Evolutionary conservation across 352 stramenopile species (phyloP).

Genomic region (Pythium oligandrum): DNA sequence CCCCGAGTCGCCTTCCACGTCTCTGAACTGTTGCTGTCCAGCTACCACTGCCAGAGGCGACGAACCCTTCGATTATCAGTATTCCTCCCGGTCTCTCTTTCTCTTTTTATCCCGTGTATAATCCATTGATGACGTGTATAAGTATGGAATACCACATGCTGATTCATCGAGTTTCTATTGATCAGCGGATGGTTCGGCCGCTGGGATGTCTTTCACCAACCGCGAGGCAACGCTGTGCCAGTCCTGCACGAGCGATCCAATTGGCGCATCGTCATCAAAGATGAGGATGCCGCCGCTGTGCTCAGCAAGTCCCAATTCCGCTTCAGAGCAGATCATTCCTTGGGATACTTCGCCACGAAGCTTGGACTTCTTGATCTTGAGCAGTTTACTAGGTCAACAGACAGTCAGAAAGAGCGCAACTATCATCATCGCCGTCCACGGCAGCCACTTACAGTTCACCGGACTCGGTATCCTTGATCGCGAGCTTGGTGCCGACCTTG

Average conservation of each 20-base stretch:
- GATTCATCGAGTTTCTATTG: too few species aligned
- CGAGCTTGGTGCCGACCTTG: constrained; percentile 54
- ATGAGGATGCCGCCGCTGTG: constrained; percentile 68
- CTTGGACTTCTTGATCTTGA: constrained; percentile 87
- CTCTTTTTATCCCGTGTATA: too few species aligned
- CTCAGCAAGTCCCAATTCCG: constrained; percentile 55
- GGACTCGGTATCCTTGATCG: constrained; percentile 39
- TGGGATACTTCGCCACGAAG: constrained; percentile 70
- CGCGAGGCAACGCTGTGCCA: constrained; percentile 33
- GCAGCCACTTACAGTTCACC: constrained; percentile 45
- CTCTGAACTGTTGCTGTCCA: too few species aligned
- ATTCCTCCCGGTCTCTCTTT: too few species aligned
- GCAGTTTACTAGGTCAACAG: constrained; percentile 54
- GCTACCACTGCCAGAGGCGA: too few species aligned
- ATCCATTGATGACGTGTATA: too few species aligned
- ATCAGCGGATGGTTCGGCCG: too few species aligned
- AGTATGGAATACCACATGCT: too few species aligned
- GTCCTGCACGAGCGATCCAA: constrained; percentile 48
- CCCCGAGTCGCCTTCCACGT: too few species aligned
- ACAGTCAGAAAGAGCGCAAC: neutral
- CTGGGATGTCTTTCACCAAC: constrained; percentile 14
- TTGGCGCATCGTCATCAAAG: constrained; percentile 43
- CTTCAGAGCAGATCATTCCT: constrained; percentile 82
- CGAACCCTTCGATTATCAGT: too few species aligned
- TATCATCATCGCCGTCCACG: neutral